Evolutionary conservation across 371 early-diverging fungal genomes (phyloP).

Genomic region (Haplosporangium sp.): DNA sequence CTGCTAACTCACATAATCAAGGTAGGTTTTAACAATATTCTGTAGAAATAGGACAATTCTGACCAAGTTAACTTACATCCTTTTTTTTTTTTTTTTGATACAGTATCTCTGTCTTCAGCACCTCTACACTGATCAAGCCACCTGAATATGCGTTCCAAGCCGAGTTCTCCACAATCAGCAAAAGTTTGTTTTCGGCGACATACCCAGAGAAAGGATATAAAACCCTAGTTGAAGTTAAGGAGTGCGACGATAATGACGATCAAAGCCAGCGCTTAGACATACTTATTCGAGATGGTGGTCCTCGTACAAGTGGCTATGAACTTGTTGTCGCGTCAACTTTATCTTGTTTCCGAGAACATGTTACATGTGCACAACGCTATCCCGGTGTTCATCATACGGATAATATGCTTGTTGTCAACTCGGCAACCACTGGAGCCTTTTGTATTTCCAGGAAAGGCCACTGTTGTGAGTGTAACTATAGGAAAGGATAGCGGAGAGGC

Average conservation of each 20-base stretch:
- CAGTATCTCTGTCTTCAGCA: background rate
- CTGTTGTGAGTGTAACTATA: background rate
- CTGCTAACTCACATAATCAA: too few relatives aligned
- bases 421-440: background rate
- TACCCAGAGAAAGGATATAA: background rate
- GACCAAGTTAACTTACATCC: too few relatives aligned
- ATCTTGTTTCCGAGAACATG: background rate
- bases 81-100: background rate
- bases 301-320: background rate
- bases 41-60: too few relatives aligned
- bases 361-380: background rate
- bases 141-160: background rate
- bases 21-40: too few relatives aligned
- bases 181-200: background rate
- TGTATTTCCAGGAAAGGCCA: background rate
- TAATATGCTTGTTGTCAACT: background rate
- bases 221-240: background rate
- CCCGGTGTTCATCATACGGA: background rate
- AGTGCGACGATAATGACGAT: background rate
- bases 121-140: background rate
- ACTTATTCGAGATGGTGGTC: background rate
- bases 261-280: background rate
- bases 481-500: background rate
- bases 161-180: background rate
- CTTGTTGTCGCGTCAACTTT: slow-evolving; percentile 2